Conservation (phyloP, 1,284 basidiomycete genomes). For the Sporisorium scitamineum region DNA sequence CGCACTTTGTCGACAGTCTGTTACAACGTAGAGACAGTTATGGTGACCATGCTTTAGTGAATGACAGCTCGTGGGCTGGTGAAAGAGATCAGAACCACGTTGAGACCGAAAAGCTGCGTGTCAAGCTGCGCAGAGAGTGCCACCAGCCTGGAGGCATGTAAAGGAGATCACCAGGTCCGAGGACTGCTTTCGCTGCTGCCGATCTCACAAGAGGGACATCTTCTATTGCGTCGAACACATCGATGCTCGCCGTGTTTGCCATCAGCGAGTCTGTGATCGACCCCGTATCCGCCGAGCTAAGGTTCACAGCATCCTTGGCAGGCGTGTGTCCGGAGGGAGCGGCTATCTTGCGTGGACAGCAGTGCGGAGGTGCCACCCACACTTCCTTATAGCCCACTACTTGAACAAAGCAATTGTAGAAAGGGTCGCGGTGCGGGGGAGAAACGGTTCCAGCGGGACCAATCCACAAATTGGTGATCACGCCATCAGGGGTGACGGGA, state of each 20-base stretch:
- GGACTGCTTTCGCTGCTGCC: slow-evolving; percentile 29
- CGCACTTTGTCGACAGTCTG: background rate
- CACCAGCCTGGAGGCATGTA: slow-evolving; percentile 61
- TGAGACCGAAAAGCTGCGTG: slow-evolving; percentile 42
- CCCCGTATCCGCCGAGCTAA: background rate
- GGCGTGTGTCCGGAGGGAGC: background rate
- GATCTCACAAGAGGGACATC: slow-evolving; percentile 9
- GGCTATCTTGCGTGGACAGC: slow-evolving; percentile 4
- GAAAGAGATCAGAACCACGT: slow-evolving; percentile 29
- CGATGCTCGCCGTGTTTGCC: slow-evolving; percentile 50
- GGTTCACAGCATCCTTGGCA: background rate
- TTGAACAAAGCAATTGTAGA: slow-evolving; percentile 90
- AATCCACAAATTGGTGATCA: slow-evolving; percentile 87
- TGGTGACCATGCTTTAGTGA: background rate
- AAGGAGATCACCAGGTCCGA: slow-evolving; percentile 56
- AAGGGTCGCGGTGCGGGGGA: slow-evolving; percentile 96
- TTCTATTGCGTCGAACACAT: slow-evolving; percentile 33
- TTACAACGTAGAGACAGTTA: background rate
- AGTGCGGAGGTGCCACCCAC: slow-evolving; percentile 83
- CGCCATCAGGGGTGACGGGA: slow-evolving; percentile 75
- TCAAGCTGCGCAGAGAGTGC: slow-evolving; percentile 54
- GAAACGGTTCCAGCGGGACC: slow-evolving; percentile 82
- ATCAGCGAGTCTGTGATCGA: slow-evolving; percentile 38
- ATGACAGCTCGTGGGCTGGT: background rate
- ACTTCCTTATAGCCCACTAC: slow-evolving; percentile 87